Conservation (phyloP, 148 eudicot species). For the Rhododendron henanense region DNA sequence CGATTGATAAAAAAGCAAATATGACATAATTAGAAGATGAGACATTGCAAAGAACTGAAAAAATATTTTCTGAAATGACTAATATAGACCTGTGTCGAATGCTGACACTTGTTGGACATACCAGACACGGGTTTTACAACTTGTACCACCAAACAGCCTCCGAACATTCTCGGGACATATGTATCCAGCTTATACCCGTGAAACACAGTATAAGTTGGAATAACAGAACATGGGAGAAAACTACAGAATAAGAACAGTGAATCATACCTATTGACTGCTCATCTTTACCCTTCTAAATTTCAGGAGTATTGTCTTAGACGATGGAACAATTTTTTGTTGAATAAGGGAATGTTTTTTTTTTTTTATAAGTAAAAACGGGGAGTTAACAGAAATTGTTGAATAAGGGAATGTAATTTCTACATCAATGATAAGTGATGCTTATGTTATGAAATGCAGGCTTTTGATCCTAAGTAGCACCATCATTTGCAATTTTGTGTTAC, state of each 20-base stretch:
- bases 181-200: not conserved
- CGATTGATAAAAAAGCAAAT: not conserved
- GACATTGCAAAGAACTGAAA: not conserved
- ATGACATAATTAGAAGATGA: not conserved
- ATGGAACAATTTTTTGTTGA: not conserved
- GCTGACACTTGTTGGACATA: not conserved
- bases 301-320: not conserved
- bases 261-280: not conserved
- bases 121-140: not conserved
- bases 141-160: not conserved
- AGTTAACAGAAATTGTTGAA: not conserved
- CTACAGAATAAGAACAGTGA: not conserved
- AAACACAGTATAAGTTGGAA: not conserved
- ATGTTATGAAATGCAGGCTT: not conserved
- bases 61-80: not conserved
- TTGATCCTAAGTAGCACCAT: not conserved
- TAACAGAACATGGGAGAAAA: not conserved
- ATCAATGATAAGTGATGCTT: not conserved
- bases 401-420: not conserved
- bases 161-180: not conserved
- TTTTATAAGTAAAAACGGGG: too few relatives aligned
- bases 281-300: not conserved
- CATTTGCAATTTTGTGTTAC: not conserved
- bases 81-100: not conserved
- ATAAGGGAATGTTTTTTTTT: not conserved